Base-by-base conservation (phyloP, 148 eudicot genomes). In the Camellia sinensis region DNA sequence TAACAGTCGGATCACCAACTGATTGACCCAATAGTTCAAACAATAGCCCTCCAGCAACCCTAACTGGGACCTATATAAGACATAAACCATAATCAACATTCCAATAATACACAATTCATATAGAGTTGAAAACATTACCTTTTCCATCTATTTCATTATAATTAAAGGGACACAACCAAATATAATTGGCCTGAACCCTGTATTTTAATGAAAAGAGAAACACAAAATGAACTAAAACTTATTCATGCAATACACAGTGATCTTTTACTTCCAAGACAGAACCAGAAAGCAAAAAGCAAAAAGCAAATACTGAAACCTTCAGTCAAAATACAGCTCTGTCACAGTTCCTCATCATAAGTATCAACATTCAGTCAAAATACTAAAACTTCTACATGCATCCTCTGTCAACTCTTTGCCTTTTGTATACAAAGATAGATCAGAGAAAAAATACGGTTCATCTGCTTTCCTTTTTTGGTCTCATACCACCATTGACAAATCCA, bases 1-100 rank as follows among this genome's bases (percentile, higher is more conserved):
- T 83, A 54, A 70, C 84, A 82, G 75, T 81, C 40, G 98, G 97
- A 87, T 95, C 98, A 66, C 98, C 98, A 73, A 84, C 95, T 50
- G 98, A 93, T 79, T 91, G 97, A 67, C 98, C 98, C 88, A 95
- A 83, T 45, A 95, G 96, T 87, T 95, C 98, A 90, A 95, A 95
- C 68, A 95, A 85, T 72, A 95, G 57, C 73, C 98, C 97, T 80
- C 94, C 98, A 79, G 98, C 95, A 79, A 90, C 98, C 79, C 97
- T 91, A 18, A 95, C 98, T 3, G 98, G 98, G 37, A 95, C 98
- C 96, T 95, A 73, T 44, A 45, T 63, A 79, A 80, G 21, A 56
- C 21, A 79, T 60, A 9, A 54, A 67, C 52, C 70, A 22, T 15
- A 61, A 67, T 52, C 13, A 76, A 67, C 11, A 37, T 48, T 43